Evolutionary conservation across 495 filamentous ascomycete genomes (phyloP).

Genomic region (Neurospora sp.): DNA sequence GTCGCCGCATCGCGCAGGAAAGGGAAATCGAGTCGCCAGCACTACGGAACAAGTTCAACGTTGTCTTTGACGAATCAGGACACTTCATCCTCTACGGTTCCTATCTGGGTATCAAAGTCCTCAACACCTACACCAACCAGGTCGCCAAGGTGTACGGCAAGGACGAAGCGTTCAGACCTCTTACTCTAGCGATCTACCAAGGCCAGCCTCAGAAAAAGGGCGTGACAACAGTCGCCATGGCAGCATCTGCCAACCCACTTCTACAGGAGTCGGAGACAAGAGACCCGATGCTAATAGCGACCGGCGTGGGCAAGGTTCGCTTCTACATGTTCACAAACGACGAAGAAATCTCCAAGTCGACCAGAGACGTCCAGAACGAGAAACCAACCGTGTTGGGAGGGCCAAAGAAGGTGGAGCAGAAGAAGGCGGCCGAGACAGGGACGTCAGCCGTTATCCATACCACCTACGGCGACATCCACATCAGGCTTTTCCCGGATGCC

Average conservation of each 20-base stretch:
- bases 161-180: slow-evolving; percentile 75
- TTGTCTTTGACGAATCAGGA: slow-evolving; percentile 92
- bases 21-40: slow-evolving; percentile 62
- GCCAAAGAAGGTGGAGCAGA: slow-evolving; percentile 29
- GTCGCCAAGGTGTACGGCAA: slow-evolving; percentile 79
- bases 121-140: slow-evolving; percentile 90
- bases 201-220: slow-evolving; percentile 88
- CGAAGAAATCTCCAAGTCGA: slow-evolving; percentile 68
- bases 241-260: slow-evolving; percentile 84
- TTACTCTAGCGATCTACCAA: slow-evolving; percentile 86
- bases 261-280: slow-evolving; percentile 85
- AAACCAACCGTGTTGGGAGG: slow-evolving; percentile 53
- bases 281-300: slow-evolving; percentile 80
- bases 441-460: slow-evolving; percentile 83
- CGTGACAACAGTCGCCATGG: slow-evolving; percentile 93
- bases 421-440: slow-evolving; percentile 59
- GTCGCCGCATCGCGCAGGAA: slow-evolving; percentile 77
- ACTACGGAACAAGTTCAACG: slow-evolving; percentile 63
- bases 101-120: slow-evolving; percentile 78
- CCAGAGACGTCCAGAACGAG: slow-evolving; percentile 91
- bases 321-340: slow-evolving; percentile 99
- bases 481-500: slow-evolving; percentile 85
- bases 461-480: slow-evolving; percentile 86
- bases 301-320: slow-evolving; percentile 76
- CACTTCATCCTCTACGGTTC: slow-evolving; percentile 94